phyloP scores from a whole-genome alignment of 1,284 basidiomycete species.

The Ustilago loliicola region DNA sequence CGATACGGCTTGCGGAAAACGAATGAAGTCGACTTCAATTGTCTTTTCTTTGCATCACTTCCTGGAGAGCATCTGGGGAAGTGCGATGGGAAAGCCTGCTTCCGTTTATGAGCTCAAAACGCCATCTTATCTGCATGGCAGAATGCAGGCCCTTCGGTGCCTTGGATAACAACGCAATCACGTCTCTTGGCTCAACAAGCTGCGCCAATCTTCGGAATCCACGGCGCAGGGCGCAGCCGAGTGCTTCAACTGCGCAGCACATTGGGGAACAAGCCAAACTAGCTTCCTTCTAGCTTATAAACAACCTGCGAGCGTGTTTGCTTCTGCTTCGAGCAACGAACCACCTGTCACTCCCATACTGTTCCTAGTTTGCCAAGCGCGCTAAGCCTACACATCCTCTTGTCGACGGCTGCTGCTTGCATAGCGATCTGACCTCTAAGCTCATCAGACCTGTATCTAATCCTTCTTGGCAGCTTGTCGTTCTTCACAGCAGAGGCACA shows the following conservation, averaged over 20 bases:
- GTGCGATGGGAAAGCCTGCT: constrained; percentile 13
- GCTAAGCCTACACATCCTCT: neutral
- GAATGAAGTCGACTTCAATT: constrained; percentile 37
- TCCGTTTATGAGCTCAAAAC: constrained; percentile 37
- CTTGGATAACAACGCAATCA: neutral
- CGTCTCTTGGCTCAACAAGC: neutral
- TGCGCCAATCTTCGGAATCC: neutral
- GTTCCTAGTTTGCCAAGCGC: constrained; percentile 1
- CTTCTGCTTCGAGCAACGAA: neutral
- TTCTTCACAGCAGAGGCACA: neutral
- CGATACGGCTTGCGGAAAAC: constrained; percentile 4
- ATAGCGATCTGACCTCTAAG: neutral
- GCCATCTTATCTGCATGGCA: constrained; percentile 19
- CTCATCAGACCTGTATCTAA: neutral
- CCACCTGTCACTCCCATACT: constrained; percentile 1
- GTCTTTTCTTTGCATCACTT: neutral
- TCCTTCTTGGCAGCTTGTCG: neutral
- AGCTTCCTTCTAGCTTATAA: constrained; percentile 14
- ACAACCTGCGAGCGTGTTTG: constrained; percentile 4
- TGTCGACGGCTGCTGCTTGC: neutral
- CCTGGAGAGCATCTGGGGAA: constrained; percentile 15
- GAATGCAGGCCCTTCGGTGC: neutral
- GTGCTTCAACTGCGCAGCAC: neutral
- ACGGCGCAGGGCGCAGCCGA: neutral
- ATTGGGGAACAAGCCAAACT: neutral